These are phyloP conservation scores for Bryum argenteum DNA, from an alignment of 225 moss, liverwort and hornwort species.

Conservation along the genomic window DNA sequence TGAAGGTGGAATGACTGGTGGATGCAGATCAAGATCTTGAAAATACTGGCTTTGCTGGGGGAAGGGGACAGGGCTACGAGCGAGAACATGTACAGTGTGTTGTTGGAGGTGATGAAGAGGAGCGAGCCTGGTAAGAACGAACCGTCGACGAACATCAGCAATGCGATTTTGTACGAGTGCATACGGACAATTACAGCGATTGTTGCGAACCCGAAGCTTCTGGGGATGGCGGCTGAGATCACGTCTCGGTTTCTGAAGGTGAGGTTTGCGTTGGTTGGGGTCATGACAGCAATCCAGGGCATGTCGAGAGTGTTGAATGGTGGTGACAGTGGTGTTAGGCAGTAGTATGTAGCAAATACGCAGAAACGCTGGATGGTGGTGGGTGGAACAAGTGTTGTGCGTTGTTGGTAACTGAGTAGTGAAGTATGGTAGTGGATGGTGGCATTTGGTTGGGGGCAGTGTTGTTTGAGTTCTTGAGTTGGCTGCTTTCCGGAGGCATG, in stretches of 20 bases:
- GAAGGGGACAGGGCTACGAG: constrained; percentile 75
- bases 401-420: not conserved
- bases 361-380: not conserved
- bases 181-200: constrained; percentile 89
- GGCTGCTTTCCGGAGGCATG: not conserved
- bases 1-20: constrained; percentile 25
- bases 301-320: too few relatives aligned
- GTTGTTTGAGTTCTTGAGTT: not conserved
- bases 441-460: not conserved
- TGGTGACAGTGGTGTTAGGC: not conserved
- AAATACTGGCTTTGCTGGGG: constrained; percentile 83
- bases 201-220: constrained; percentile 61
- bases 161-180: constrained; percentile 86
- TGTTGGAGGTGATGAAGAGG: constrained; percentile 72
- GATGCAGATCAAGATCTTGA: constrained; percentile 88
- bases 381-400: not conserved
- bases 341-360: not conserved
- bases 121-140: constrained; percentile 55
- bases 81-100: constrained; percentile 82
- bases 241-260: constrained; percentile 93
- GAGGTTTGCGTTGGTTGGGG: not conserved
- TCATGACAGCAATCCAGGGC: not conserved
- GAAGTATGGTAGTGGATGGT: not conserved
- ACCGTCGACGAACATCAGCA: constrained; percentile 58
- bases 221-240: constrained; percentile 74